Base-by-base conservation (phyloP, 2,329 filamentous ascomycete genomes). In the Stenocarpella maydis region DNA sequence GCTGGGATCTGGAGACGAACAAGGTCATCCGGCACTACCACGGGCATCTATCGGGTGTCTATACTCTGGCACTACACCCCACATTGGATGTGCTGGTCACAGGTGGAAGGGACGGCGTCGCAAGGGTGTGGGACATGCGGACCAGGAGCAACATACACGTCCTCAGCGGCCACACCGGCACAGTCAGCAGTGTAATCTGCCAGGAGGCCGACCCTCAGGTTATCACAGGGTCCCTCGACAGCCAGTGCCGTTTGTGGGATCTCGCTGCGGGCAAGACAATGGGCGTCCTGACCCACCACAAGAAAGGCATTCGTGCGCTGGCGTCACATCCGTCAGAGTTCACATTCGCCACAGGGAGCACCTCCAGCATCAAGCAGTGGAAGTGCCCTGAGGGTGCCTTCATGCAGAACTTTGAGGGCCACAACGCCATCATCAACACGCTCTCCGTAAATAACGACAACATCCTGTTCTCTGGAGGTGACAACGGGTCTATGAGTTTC, bases 1-100 rank as follows among this genome's bases (percentile, higher is more conserved):
- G 96, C 82, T 99, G 96, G 96, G 96, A 99, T 83, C 83, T 99
- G 73, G 96, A 99, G 81, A 98, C 95, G n/a, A 99, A 99, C 84
- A 98, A 98, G 81, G 96, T 99, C 71, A 98, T 98, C 77, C 89
- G 95, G 47, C 94, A 98, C 81, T 99, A 98, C 80, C 96, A 99
- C 79, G 97, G 97, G 21, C 96, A 99, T 82, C 84, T 99, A 26
- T 97, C 93, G 75, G 96, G 96, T 73, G 96, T 99, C 4, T 99
- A 99, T 82, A 95, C 95, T 0, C 85, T 99, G 7, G 89, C 92
- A 2, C 84, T 99, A n/a, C 96, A 99, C 78, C 96, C 96, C 0
- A 97, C 94, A 0, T 87, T 99, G 7, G 96, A 99, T 76, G 92
- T 99, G 0, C 87, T 99, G 21, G 95, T 97, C 54, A 99, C 96